A percentile compares a stretch with the other conserved stretches of the same genome.
Evolutionary conservation across 306 rosid genomes (phyloP).

Genomic region (Begonia peltatifolia): DNA sequence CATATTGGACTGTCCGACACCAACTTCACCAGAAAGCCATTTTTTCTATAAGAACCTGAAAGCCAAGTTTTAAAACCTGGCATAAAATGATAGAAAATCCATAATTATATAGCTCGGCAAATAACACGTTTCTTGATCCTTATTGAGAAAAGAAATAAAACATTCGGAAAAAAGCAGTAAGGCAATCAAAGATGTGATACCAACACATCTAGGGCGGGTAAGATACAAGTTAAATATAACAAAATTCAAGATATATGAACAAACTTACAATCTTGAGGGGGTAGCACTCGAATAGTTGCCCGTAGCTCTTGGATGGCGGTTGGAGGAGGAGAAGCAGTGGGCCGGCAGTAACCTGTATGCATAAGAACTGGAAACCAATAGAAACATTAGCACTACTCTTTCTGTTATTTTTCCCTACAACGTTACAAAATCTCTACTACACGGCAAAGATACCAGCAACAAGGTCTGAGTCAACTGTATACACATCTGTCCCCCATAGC

Average conservation of each 20-base stretch:
- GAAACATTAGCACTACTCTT: constrained; percentile 9
- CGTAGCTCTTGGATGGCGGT: constrained; percentile 76
- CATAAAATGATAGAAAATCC: too few relatives aligned
- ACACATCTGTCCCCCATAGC: constrained; percentile 95
- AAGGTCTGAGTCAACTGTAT: constrained; percentile 91
- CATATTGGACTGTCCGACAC: too few relatives aligned
- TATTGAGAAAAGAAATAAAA: too few relatives aligned
- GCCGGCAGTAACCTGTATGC: constrained; percentile 98
- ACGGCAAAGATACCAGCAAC: constrained; percentile 75
- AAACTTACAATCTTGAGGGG: constrained; percentile 79
- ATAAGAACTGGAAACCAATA: constrained; percentile 56
- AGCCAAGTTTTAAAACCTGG: too few relatives aligned
- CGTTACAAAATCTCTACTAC: neutral
- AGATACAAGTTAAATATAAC: too few relatives aligned
- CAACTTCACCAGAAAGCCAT: too few relatives aligned
- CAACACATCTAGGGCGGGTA: too few relatives aligned
- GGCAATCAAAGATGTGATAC: too few relatives aligned
- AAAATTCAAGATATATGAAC: constrained; percentile 5
- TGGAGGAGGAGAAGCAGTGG: constrained; percentile 89
- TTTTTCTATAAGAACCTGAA: too few relatives aligned
- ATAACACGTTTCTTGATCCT: too few relatives aligned
- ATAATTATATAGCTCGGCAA: too few relatives aligned
- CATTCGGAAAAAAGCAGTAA: too few relatives aligned
- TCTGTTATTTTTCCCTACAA: neutral
- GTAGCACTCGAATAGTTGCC: constrained; percentile 61